Percentiles rank a stretch among this genome's conserved stretches.
These are phyloP conservation scores for Colletotrichum caudatum DNA, from an alignment of 2,329 filamentous ascomycete genomes.

Conservation along the genomic window DNA sequence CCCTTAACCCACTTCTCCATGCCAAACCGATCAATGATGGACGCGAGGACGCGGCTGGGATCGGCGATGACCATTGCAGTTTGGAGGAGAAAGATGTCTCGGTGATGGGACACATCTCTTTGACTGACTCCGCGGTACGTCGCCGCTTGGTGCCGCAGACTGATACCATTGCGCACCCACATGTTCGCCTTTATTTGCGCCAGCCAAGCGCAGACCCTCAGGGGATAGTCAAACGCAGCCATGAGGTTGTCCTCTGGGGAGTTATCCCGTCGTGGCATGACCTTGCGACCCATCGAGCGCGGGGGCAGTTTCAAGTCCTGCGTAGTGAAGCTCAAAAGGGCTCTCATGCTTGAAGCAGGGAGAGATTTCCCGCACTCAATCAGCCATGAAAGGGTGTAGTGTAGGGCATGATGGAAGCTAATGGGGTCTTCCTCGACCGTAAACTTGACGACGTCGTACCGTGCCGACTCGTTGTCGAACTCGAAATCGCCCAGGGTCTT, in stretches of 20 bases:
- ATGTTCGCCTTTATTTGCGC: slow-evolving; percentile 98
- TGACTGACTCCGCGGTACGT: slow-evolving; percentile 92
- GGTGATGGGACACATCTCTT: slow-evolving; percentile 91
- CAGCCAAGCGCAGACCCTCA: slow-evolving; percentile 95
- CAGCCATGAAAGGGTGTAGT: slow-evolving; percentile 96
- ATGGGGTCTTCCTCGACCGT: slow-evolving; percentile 90
- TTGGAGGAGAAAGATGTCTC: slow-evolving; percentile 94
- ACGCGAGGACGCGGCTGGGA: slow-evolving; percentile 84
- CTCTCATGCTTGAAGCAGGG: slow-evolving; percentile 73
- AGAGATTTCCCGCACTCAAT: slow-evolving; percentile 89
- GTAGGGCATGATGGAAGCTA: slow-evolving; percentile 96
- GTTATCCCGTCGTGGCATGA: slow-evolving; percentile 68
- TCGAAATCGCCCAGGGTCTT: slow-evolving; percentile 83
- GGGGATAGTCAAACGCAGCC: slow-evolving; percentile 90
- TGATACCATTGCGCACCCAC: slow-evolving; percentile 98
- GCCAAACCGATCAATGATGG: slow-evolving; percentile 91
- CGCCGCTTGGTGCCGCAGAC: slow-evolving; percentile 91
- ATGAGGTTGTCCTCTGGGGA: slow-evolving; percentile 83
- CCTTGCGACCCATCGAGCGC: slow-evolving; percentile 70
- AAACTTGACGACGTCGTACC: slow-evolving; percentile 83
- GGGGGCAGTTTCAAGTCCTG: slow-evolving; percentile 76
- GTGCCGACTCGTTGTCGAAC: slow-evolving; percentile 71
- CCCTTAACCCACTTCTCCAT: slow-evolving; percentile 90
- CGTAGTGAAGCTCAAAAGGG: slow-evolving; percentile 78
- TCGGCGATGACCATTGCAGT: slow-evolving; percentile 89